Base-by-base conservation (phyloP, 2,329 filamentous ascomycete genomes). In the Fusarium sublunatum region DNA sequence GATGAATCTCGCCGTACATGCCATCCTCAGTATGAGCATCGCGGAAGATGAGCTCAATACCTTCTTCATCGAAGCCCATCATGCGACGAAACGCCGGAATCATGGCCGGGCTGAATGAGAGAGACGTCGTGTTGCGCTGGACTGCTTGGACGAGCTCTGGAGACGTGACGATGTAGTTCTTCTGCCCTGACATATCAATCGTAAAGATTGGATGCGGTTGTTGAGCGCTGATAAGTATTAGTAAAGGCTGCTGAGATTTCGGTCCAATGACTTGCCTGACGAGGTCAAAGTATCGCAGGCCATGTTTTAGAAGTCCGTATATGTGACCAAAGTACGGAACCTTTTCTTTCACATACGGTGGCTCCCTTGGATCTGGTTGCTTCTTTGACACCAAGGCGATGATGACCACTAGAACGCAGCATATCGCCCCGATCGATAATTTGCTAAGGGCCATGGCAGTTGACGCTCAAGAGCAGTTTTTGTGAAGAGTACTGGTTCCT, bases 121-220 rank as follows among this genome's bases (percentile, higher is more conserved):
- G 34, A 13, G 64, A 67, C 0, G 64, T 56, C 0, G 57, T 47
- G 12, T 67, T 67, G 6, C 64, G 60, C 4, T 67, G 64, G 11
- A 67, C 64, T 1, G 64, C 64, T 4, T 67, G 60, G 0, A 67
- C 60, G 3, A 67, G 64, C 15, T 67, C 64, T 28, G 64, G 64
- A 26, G 64, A 67, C 7, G 64, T 67, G 22, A 67, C 64, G 2
- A 67, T 67, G 35, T 67, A 67, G 22, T 67, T 67, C 31, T 56
- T 67, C 8, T 67, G 60, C 0, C 64, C 64, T 1, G 64, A 64
- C 47, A 67, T 61, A 34, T 67, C 60, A 64, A 67, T 62, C n/a
- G 64, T 67, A 15, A 67, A 67, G 43, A 67, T 67, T 51, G 64
- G 60, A 34, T 67, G 64, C 7, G 60, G 53, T 39, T 67, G 64